Evolutionary conservation across 257 asterid genomes (phyloP).

Genomic region (Datura wrightii): DNA sequence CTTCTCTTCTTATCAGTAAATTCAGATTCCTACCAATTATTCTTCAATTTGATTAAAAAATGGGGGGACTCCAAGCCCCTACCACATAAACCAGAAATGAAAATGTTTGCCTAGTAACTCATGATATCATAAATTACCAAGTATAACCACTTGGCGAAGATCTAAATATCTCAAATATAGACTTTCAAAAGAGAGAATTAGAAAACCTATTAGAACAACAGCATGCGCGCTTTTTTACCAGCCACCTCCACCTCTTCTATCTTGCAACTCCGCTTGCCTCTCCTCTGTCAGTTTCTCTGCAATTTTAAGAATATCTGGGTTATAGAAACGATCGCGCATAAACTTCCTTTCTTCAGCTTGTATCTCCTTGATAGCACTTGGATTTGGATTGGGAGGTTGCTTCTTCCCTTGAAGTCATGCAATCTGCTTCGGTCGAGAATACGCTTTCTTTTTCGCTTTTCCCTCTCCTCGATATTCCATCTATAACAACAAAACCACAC

Average conservation of each 20-base stretch:
- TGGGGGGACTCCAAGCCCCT: background rate
- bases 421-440: conserved; percentile 68
- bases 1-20: background rate
- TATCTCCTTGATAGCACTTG: conserved; percentile 78
- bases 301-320: conserved; percentile 45
- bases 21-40: background rate
- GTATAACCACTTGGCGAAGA: background rate
- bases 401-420: conserved; percentile 71
- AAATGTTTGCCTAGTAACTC: background rate
- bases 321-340: conserved; percentile 62
- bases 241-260: conserved; percentile 48
- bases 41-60: background rate
- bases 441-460: conserved; percentile 68
- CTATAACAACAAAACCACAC: conserved; percentile 42
- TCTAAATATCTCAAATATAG: background rate
- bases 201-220: background rate
- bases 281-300: conserved; percentile 56
- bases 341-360: conserved; percentile 77
- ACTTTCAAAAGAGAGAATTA: background rate
- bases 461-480: conserved; percentile 71
- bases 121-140: background rate
- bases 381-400: conserved; percentile 80
- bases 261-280: conserved; percentile 48
- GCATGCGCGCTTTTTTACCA: conserved; percentile 16
- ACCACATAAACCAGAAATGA: background rate